Evolutionary conservation across 176 grass and related monocot genomes (phyloP), one percentile per base, ranked within the genome.

Genomic region (Oryza rufipogon): DNA sequence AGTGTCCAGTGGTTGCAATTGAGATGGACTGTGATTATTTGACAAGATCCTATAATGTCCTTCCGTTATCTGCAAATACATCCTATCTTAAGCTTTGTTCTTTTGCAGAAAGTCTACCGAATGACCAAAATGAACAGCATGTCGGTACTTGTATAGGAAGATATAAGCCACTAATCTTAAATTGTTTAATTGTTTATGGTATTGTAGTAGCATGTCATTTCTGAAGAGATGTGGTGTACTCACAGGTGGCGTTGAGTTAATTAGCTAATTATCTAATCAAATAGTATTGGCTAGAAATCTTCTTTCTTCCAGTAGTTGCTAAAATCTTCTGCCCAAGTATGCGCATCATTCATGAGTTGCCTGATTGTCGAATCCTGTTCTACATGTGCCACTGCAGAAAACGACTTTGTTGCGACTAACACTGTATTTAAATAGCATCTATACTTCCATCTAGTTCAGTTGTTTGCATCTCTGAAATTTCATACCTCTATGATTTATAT

Each of bases 401-500:
- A 73, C 28, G 22, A 48, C 22, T 73, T 48, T 47, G 11, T 47
- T 26, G 7, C 22, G 3, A 23, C n/a, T 80, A 51, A 49, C 12
- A 68, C 38, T 39, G 28, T 49, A 28, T 16, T 49, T 16, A 3
- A 49, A 39, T 39, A 10, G 4, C 6, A 32, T 36, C 68, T 75
- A 4, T 81, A 34, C n/a, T 33, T 64, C 71, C 16, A 32, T 54
- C 25, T 56, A 33, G 32, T 58, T 68, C 33, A 42, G 25, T 33
- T 86, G 17, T 32, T 83, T 72, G 32, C 45, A 75, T 23, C 16
- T 11, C 49, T 5, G 33, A 11, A 64, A 22, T 64, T 71, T 72
- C 5, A 15, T 0, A 4, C 3, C 5, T 74, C 15, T 60, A 25
- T 74, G 20, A 3, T 58, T 20, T 58, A 58, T 58, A 6, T 3